phyloP scores from a whole-genome alignment of 2,329 filamentous ascomycete genomes.

The Tricladium varicosporioides region DNA sequence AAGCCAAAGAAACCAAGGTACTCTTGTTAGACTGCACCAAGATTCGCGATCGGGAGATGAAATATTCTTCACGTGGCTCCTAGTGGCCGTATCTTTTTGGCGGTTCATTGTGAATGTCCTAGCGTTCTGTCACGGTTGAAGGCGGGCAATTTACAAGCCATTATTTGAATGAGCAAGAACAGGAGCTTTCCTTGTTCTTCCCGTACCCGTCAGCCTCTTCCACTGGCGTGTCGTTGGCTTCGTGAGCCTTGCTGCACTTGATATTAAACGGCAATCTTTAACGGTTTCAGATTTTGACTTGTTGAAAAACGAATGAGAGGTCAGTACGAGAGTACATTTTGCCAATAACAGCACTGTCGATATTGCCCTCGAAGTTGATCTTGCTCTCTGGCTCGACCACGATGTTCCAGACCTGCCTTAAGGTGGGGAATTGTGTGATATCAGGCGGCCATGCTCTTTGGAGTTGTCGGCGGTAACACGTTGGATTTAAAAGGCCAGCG shows the following conservation, averaged over 20 bases:
- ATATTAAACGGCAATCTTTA: background rate
- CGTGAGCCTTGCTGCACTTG: constrained; percentile 10
- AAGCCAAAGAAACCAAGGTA: no score
- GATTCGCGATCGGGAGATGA: no score
- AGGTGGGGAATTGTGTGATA: background rate
- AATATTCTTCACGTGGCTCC: no score
- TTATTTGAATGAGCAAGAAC: constrained; percentile 6
- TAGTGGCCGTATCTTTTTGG: no score
- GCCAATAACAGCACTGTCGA: no score
- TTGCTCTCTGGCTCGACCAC: background rate
- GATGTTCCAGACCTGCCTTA: background rate
- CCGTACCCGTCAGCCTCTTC: constrained; percentile 16
- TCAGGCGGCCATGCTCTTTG: background rate
- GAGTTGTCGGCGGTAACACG: constrained; percentile 41
- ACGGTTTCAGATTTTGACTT: background rate
- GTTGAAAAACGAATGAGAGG: background rate
- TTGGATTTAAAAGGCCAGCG: constrained; percentile 42
- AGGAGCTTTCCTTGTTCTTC: constrained; percentile 6
- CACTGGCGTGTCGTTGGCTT: background rate
- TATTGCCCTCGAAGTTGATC: background rate
- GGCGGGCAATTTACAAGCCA: background rate
- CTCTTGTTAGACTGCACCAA: no score
- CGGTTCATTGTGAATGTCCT: no score
- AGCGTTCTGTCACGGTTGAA: no score
- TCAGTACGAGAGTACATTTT: no score